A percentile compares a stretch with the other conserved stretches of the same genome.
Evolutionary conservation across 2,329 filamentous ascomycete species (phyloP).

Genomic region (Aspergillus candidus): DNA sequence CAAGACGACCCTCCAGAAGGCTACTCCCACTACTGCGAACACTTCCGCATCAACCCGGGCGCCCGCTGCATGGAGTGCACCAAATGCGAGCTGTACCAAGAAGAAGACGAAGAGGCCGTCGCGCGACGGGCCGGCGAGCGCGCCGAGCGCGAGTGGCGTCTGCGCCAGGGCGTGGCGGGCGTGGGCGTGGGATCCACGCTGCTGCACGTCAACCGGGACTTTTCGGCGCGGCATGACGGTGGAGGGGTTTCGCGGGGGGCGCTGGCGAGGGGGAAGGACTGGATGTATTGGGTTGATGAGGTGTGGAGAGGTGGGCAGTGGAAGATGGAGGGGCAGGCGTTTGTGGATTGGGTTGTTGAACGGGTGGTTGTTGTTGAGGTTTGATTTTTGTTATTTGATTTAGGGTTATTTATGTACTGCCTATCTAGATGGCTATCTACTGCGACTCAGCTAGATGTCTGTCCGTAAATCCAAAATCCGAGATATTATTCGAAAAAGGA

Average conservation of each 20-base stretch:
- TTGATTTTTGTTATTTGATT: slow-evolving; percentile 9
- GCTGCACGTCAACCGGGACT: slow-evolving; percentile 24
- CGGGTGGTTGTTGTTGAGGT: slow-evolving; percentile 33
- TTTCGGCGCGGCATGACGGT: slow-evolving; percentile 17
- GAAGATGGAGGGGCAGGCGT: slow-evolving; percentile 36
- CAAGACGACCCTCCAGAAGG: slow-evolving; percentile 54
- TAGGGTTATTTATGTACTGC: no score
- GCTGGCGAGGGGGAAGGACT: slow-evolving; percentile 17
- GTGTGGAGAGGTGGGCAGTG: slow-evolving; percentile 37
- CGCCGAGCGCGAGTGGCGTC: slow-evolving; percentile 66
- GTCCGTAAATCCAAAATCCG: no score
- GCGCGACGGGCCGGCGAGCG: slow-evolving; percentile 63
- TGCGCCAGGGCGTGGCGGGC: slow-evolving; percentile 49
- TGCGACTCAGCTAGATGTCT: no score
- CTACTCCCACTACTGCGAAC: slow-evolving; percentile 92
- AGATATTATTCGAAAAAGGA: no score
- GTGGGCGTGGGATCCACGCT: slow-evolving; percentile 8
- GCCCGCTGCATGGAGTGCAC: slow-evolving; percentile 71
- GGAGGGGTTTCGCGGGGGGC: background rate
- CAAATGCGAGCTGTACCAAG: slow-evolving; percentile 66
- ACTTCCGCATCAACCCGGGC: slow-evolving; percentile 79
- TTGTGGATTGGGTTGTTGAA: slow-evolving; percentile 38
- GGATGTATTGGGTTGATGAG: slow-evolving; percentile 32
- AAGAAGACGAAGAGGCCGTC: slow-evolving; percentile 67
- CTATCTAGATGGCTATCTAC: no score